These are phyloP conservation scores for Wakefieldia striispora DNA, from an alignment of 768 basidiomycete species.

Conservation along the genomic window DNA sequence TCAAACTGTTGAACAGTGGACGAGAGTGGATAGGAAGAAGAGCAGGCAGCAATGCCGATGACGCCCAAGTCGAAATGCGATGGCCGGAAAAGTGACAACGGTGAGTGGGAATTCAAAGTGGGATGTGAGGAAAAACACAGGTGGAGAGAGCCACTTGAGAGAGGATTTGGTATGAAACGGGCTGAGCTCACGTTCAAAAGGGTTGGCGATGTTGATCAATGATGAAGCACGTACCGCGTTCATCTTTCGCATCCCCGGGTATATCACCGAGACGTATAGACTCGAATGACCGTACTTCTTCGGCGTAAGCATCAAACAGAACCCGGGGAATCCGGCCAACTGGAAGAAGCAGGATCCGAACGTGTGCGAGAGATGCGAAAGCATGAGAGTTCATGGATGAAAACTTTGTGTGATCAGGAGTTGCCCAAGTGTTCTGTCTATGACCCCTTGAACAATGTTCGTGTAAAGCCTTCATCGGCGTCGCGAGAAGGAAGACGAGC, in stretches of 20 bases:
- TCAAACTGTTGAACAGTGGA: conserved; percentile 66
- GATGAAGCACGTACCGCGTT: conserved; percentile 52
- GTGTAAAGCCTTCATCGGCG: conserved; percentile 2
- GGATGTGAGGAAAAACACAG: conserved; percentile 77
- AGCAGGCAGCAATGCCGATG: conserved; percentile 80
- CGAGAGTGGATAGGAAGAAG: conserved; percentile 50
- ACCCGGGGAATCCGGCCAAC: conserved; percentile 70
- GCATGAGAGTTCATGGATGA: conserved; percentile 61
- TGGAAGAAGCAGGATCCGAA: conserved; percentile 83
- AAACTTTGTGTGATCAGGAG: not conserved
- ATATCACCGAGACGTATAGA: conserved; percentile 79
- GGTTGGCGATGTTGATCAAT: not conserved
- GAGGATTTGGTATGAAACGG: conserved; percentile 77
- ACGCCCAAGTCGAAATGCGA: conserved; percentile 86
- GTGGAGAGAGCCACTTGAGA: conserved; percentile 79
- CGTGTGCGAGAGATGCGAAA: conserved; percentile 82
- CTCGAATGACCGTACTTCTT: conserved; percentile 72
- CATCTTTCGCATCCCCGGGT: conserved; percentile 74
- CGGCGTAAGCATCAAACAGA: conserved; percentile 72
- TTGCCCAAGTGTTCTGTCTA: not conserved
- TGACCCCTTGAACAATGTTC: not conserved
- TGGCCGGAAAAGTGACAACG: conserved; percentile 70
- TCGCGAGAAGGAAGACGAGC: not conserved
- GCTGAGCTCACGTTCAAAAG: conserved; percentile 39
- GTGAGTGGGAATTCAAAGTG: conserved; percentile 60